These are phyloP conservation scores for Penicillium atrosanguineum DNA, from an alignment of 495 filamentous ascomycete species.

Conservation along the genomic window DNA sequence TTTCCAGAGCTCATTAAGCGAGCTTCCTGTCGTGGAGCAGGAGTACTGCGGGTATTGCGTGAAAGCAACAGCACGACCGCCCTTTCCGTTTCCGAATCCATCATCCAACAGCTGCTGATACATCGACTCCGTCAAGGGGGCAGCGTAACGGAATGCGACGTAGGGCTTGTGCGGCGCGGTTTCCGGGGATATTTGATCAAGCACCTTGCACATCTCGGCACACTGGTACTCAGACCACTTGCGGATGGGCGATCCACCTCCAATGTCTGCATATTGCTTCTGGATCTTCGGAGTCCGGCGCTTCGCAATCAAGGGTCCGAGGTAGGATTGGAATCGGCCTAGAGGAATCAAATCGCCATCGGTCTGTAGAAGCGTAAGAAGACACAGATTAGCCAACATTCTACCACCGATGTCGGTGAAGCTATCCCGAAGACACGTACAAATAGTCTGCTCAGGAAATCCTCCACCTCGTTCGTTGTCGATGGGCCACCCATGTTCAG, in stretches of 20 bases:
- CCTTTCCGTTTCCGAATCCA: conserved; percentile 82
- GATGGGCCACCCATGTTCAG: conserved; percentile 99
- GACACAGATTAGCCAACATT: background rate
- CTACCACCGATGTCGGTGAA: background rate
- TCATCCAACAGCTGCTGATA: conserved; percentile 78
- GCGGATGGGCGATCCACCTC: conserved; percentile 93
- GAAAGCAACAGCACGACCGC: conserved; percentile 91
- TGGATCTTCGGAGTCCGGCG: conserved; percentile 93
- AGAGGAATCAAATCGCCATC: conserved; percentile 97
- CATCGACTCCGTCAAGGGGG: conserved; percentile 91
- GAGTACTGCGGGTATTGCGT: conserved; percentile 99
- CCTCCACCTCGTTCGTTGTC: conserved; percentile 79
- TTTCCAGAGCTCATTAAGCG: conserved; percentile 96
- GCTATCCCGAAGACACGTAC: conserved; percentile 45
- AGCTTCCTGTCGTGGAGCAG: conserved; percentile 97
- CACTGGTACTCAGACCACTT: conserved; percentile 97
- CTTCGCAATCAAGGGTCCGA: conserved; percentile 81
- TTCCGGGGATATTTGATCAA: conserved; percentile 85
- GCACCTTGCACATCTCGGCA: conserved; percentile 89
- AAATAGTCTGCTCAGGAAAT: conserved; percentile 92
- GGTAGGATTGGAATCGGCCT: conserved; percentile 84
- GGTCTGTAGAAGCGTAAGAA: conserved; percentile 49
- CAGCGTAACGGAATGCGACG: conserved; percentile 96
- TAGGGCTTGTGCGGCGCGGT: conserved; percentile 98
- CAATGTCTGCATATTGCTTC: conserved; percentile 92